phyloP scores from a whole-genome alignment of 345 rosid species.

The Toxicodendron radicans region DNA sequence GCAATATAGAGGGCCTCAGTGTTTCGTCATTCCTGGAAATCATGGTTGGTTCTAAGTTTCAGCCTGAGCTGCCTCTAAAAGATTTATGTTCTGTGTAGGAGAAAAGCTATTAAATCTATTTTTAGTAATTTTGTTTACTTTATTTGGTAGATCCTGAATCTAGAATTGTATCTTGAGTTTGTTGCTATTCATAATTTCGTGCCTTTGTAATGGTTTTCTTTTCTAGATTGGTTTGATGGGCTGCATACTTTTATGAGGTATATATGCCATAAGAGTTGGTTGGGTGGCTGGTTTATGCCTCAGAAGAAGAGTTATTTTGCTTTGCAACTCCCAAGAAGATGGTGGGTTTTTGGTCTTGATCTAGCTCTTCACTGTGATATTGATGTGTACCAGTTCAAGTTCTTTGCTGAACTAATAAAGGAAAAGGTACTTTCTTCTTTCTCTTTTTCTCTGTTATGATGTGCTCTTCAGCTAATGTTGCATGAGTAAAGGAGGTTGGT shows the following conservation, averaged over 20 bases:
- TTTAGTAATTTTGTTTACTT: background rate
- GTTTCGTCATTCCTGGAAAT: conserved; percentile 94
- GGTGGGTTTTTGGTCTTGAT: conserved; percentile 99
- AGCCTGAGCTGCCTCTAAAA: conserved; percentile 20
- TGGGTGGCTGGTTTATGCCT: conserved; percentile 99
- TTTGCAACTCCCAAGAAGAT: conserved; percentile 82
- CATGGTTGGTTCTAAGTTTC: conserved; percentile 68
- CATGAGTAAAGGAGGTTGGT: background rate
- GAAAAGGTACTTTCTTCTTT: conserved; percentile 58
- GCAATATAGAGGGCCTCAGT: conserved; percentile 92
- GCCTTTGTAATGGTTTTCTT: conserved; percentile 6
- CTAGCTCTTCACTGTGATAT: conserved; percentile 96
- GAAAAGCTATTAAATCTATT: background rate
- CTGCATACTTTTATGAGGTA: conserved; percentile 97
- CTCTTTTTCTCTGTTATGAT: conserved; percentile 11
- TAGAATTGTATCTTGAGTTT: background rate
- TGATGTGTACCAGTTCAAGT: conserved; percentile 97
- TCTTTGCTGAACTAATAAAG: conserved; percentile 75
- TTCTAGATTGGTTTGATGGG: conserved; percentile 95
- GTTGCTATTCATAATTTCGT: conserved; percentile 2
- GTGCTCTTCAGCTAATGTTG: conserved; percentile 2
- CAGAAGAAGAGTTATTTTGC: conserved; percentile 99
- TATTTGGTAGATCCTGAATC: background rate
- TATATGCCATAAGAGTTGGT: conserved; percentile 98
- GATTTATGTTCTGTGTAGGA: conserved; percentile 12